Percentiles rank a stretch among this genome's conserved stretches.
Conservation (phyloP, 169 alveolate species). For the Plasmodium berghei region DNA sequence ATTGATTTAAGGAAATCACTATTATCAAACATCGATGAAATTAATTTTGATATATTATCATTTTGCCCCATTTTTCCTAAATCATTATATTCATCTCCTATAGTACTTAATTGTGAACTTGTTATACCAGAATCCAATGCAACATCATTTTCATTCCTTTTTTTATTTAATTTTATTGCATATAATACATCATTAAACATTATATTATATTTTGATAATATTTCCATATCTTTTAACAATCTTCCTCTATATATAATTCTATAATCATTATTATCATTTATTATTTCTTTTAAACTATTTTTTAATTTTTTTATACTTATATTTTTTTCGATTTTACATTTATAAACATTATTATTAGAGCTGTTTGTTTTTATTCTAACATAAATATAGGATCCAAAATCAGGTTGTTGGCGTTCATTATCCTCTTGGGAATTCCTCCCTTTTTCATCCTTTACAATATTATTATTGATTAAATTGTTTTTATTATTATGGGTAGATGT, state of each 20-base stretch:
- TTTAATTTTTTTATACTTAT: conserved; percentile 54
- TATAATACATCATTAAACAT: conserved; percentile 58
- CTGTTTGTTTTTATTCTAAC: conserved; percentile 64
- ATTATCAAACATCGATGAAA: conserved; percentile 69
- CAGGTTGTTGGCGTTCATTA: neutral
- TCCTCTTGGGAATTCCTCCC: neutral
- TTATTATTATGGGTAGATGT: neutral
- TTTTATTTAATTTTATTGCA: conserved; percentile 33
- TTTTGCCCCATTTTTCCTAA: conserved; percentile 22
- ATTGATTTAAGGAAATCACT: conserved; percentile 71
- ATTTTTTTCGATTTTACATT: conserved; percentile 65
- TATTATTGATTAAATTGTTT: neutral
- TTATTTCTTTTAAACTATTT: conserved; percentile 24
- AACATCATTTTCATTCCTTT: conserved; percentile 43
- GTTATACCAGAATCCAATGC: conserved; percentile 70
- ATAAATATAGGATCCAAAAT: neutral
- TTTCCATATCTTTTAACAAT: conserved; percentile 47
- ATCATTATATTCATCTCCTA: conserved; percentile 73
- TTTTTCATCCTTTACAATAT: neutral
- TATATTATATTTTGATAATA: conserved; percentile 27
- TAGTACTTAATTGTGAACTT: conserved; percentile 73
- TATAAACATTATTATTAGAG: conserved; percentile 15
- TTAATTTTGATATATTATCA: conserved; percentile 64
- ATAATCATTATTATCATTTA: conserved; percentile 39
- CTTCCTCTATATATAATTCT: conserved; percentile 70